phyloP scores from a whole-genome alignment of 495 filamentous ascomycete species.

The Xanthoparmelia taractica region DNA sequence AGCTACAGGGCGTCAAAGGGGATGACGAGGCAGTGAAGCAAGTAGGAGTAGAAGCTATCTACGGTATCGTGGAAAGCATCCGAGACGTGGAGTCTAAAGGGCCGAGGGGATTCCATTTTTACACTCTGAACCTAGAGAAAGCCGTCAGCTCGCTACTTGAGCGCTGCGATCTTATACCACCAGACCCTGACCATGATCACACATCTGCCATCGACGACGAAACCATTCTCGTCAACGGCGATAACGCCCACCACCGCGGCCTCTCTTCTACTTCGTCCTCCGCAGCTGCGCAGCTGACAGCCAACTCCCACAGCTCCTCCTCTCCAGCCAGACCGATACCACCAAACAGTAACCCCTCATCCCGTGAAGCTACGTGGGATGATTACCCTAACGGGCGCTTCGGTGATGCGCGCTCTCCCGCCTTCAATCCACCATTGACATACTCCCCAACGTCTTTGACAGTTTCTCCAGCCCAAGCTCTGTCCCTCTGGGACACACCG shows the following conservation, averaged over 20 bases:
- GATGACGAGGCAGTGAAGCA: conserved; percentile 88
- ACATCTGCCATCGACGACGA: conserved; percentile 40
- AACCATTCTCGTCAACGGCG: conserved; percentile 31
- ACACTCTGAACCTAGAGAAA: conserved; percentile 94
- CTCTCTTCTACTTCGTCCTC: conserved; percentile 34
- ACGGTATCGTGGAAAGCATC: conserved; percentile 63
- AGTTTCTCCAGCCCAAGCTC: conserved; percentile 67
- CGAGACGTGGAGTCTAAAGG: conserved; percentile 51
- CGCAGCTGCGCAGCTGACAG: conserved; percentile 60
- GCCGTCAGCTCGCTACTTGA: conserved; percentile 90
- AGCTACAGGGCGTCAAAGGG: conserved; percentile 70
- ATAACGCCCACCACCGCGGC: conserved; percentile 29
- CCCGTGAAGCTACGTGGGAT: conserved; percentile 96
- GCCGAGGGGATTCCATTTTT: conserved; percentile 88
- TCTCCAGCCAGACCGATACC: conserved; percentile 45
- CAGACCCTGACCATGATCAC: conserved; percentile 35
- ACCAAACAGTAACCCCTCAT: conserved; percentile 75
- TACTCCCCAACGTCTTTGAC: conserved; percentile 64
- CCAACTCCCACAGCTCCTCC: conserved; percentile 38
- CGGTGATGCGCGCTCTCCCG: conserved; percentile 83
- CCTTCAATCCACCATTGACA: conserved; percentile 54
- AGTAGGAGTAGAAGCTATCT: conserved; percentile 61
- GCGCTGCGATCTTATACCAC: conserved; percentile 70
- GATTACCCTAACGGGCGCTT: conserved; percentile 97
- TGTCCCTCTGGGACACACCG: conserved; percentile 76